Evolutionary conservation across 164 flowering plant genomes (phyloP), one percentile per base, ranked within the genome.

Genomic region (Umbilicus rupestris): DNA sequence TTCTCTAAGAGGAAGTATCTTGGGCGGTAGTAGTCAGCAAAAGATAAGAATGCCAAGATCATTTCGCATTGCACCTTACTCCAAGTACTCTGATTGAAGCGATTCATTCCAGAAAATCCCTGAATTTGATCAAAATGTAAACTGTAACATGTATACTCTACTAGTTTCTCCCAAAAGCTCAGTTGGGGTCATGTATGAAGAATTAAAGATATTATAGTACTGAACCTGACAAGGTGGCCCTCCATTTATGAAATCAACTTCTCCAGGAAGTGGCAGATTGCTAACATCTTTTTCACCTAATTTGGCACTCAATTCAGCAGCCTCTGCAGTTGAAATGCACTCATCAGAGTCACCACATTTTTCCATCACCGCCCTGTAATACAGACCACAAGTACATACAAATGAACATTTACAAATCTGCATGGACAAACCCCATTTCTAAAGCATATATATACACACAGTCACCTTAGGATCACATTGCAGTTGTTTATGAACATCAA

Each of bases 91-190:
- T 85, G 89, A 64, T 82, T 91, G 65, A 94, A 94, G 68, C 98
- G 76, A 64, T 94, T 94, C 97, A 91, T 91, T 67, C 98, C 96
- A 78, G 98, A 94, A 65, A 94, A 94, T 8, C 97, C 98, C 98
- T 91, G 83, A 52, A 65, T 57, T 22, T 50, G 14, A 65, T 9
- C 11, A 19, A 24, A 29, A 12, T 0, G 10, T 26, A 9, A 26
- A 30, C 39, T 42, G 10, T 46, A 33, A 7, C 45, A 11, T 20
- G 39, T 17, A 39, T 19, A 47, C 22, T 47, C 22, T 47, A 52
- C 58, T 24, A 24, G 2, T 52, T 2, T 52, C 24, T 52, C 10
- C 33, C 28, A 26, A 52, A 52, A 7, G 1, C 29, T 41, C 58
- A 20, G 33, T 19, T 28, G 11, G 31, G 33, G 33, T 50, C 58